Conservation (phyloP, 352 stramenopile genomes). For the Globisporangium iwayamae region DNA sequence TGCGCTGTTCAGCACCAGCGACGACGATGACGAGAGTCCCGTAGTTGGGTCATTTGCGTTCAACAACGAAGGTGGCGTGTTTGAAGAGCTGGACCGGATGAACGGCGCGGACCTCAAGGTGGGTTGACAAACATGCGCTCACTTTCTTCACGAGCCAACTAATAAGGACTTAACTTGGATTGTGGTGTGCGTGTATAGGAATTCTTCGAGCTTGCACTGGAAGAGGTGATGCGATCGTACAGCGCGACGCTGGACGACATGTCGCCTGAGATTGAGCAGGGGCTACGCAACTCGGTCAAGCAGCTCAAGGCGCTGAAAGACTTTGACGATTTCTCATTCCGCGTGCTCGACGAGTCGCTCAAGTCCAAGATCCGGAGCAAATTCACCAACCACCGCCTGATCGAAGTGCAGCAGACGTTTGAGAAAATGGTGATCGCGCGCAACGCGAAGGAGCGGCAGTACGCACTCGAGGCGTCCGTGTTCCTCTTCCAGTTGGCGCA, state of each 20-base stretch:
- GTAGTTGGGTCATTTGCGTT: slow-evolving; percentile 58
- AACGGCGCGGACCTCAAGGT: slow-evolving; percentile 71
- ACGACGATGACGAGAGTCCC: slow-evolving; percentile 31
- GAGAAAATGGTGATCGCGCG: slow-evolving; percentile 58
- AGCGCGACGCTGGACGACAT: slow-evolving; percentile 54
- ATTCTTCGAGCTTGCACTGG: slow-evolving; percentile 64
- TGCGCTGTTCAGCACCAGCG: slow-evolving; percentile 31
- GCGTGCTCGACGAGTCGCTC: slow-evolving; percentile 38
- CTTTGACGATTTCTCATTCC: slow-evolving; percentile 43
- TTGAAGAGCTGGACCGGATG: slow-evolving; percentile 67
- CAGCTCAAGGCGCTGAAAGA: slow-evolving; percentile 55
- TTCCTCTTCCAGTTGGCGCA: slow-evolving; percentile 69
- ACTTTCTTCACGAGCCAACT: neutral
- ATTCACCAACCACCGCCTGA: slow-evolving; percentile 57
- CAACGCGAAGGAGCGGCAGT: slow-evolving; percentile 40
- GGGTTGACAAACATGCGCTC: neutral
- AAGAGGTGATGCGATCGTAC: slow-evolving; percentile 55
- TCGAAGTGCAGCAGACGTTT: slow-evolving; percentile 65
- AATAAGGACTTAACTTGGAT: neutral
- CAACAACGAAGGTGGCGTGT: slow-evolving; percentile 49
- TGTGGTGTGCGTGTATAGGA: slow-evolving; percentile 22
- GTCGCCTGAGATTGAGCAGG: slow-evolving; percentile 46
- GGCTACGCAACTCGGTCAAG: slow-evolving; percentile 34
- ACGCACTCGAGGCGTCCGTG: slow-evolving; percentile 53
- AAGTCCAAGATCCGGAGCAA: slow-evolving; percentile 39